Conservation (phyloP, 2,329 filamentous ascomycete genomes). For the Fusarium coffeatum region DNA sequence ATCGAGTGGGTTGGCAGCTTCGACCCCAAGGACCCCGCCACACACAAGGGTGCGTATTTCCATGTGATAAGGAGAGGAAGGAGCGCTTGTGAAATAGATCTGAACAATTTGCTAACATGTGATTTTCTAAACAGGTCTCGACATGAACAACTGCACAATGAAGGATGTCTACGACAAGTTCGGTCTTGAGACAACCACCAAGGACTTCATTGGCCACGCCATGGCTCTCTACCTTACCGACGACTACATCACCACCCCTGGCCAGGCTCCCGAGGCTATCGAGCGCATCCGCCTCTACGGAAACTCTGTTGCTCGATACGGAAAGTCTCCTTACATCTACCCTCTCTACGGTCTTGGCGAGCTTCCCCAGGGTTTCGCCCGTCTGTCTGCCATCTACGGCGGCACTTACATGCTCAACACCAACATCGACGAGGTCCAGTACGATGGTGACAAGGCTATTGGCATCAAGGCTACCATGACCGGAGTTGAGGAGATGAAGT, state of each 20-base stretch:
- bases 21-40: conserved; percentile 81
- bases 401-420: conserved; percentile 99
- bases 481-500: conserved; percentile 90
- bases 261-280: conserved; percentile 84
- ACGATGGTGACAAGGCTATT: conserved; percentile 85
- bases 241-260: conserved; percentile 80
- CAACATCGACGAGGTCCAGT: conserved; percentile 87
- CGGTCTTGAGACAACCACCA: conserved; percentile 86
- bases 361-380: conserved; percentile 96
- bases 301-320: conserved; percentile 96
- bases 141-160: conserved; percentile 85
- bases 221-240: conserved; percentile 97
- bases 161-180: conserved; percentile 99
- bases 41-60: conserved; percentile 81
- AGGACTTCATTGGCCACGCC: conserved; percentile 96
- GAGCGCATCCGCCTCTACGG: conserved; percentile 95
- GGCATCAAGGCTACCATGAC: conserved; percentile 99
- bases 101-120: conserved; percentile 25
- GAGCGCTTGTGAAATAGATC: neutral
- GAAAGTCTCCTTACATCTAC: conserved; percentile 99
- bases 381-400: conserved; percentile 97
- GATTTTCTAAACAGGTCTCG: conserved; percentile 70
- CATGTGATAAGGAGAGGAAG: neutral
- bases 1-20: conserved; percentile 94
- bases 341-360: conserved; percentile 97